These are phyloP conservation scores for Persicaria maculosa DNA, from an alignment of 148 eudicot species.

Conservation along the genomic window DNA sequence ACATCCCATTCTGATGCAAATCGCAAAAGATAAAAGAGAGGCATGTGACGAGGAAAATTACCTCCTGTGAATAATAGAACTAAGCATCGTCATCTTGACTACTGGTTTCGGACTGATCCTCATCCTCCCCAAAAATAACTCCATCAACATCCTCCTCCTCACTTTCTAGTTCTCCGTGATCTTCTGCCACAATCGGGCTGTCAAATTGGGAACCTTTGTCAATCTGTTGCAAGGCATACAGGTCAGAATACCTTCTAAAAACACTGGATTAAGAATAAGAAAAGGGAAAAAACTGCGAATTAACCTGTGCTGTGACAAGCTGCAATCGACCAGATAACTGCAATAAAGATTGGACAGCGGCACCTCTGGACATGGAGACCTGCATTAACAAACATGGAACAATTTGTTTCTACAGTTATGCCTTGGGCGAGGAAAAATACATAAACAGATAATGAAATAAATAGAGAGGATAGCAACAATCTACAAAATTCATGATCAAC, in stretches of 20 bases:
- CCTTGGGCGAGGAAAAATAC: background rate
- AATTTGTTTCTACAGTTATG: background rate
- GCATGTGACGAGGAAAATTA: background rate
- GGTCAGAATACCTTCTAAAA: background rate
- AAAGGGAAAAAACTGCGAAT: background rate
- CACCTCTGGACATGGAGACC: conserved; percentile 52
- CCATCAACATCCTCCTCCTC: conserved; percentile 77
- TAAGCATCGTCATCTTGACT: conserved; percentile 28
- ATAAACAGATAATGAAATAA: no score
- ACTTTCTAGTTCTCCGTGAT: conserved; percentile 39
- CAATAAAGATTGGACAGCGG: conserved; percentile 38
- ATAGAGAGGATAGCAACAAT: background rate
- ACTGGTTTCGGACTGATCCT: conserved; percentile 43
- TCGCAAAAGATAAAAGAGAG: background rate
- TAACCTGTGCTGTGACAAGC: conserved; percentile 82
- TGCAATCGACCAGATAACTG: conserved; percentile 90
- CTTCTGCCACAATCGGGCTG: conserved; percentile 25
- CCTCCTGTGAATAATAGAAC: background rate
- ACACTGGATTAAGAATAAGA: background rate
- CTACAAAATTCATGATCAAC: background rate
- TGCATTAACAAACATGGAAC: conserved; percentile 20
- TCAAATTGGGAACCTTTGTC: conserved; percentile 50
- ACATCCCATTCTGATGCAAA: no score
- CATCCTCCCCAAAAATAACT: conserved; percentile 53
- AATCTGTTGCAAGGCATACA: conserved; percentile 38